These are phyloP conservation scores for Penicillium samsonianum DNA, from an alignment of 495 filamentous ascomycete genomes.

Conservation along the genomic window DNA sequence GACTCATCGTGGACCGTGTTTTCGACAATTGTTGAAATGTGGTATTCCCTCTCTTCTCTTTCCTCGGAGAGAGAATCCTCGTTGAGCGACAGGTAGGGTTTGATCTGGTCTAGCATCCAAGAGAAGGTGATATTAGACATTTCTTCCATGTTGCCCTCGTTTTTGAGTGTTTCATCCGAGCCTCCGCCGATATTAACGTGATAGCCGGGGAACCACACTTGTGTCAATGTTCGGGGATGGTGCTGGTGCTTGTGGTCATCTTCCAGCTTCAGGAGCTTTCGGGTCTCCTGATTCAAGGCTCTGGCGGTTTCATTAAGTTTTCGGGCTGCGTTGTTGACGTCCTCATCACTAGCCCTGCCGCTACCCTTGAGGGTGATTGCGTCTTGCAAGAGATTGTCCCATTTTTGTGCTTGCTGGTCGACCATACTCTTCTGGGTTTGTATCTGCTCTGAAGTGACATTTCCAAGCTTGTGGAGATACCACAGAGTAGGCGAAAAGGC, in stretches of 20 bases:
- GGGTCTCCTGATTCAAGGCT: constrained; percentile 13
- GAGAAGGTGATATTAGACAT: constrained; percentile 28
- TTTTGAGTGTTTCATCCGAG: constrained; percentile 5
- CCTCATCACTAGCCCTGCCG: constrained; percentile 12
- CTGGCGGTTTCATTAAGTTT: constrained; percentile 13
- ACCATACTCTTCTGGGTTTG: constrained; percentile 11
- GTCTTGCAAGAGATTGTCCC: background rate
- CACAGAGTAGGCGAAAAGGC: constrained; percentile 58
- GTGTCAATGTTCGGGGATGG: constrained; percentile 16
- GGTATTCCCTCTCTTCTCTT: constrained; percentile 11
- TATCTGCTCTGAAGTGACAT: constrained; percentile 13
- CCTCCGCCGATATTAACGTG: constrained; percentile 51
- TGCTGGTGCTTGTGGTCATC: constrained; percentile 12
- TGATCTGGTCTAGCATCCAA: constrained; percentile 30
- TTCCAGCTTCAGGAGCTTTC: constrained; percentile 11
- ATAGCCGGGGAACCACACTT: constrained; percentile 43
- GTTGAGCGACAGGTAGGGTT: constrained; percentile 19
- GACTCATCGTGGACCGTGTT: background rate
- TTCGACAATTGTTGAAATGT: constrained; percentile 10
- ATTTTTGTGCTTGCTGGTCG: constrained; percentile 9
- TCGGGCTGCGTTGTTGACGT: constrained; percentile 17
- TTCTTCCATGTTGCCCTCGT: constrained; percentile 26
- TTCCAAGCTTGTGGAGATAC: constrained; percentile 37
- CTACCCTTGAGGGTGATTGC: constrained; percentile 16
- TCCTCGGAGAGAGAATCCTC: constrained; percentile 17